Percentiles rank a stretch among this genome's conserved stretches.
Evolutionary conservation across 2,329 filamentous ascomycete genomes (phyloP).

Genomic region (Calonectria pseudoreteaudii): DNA sequence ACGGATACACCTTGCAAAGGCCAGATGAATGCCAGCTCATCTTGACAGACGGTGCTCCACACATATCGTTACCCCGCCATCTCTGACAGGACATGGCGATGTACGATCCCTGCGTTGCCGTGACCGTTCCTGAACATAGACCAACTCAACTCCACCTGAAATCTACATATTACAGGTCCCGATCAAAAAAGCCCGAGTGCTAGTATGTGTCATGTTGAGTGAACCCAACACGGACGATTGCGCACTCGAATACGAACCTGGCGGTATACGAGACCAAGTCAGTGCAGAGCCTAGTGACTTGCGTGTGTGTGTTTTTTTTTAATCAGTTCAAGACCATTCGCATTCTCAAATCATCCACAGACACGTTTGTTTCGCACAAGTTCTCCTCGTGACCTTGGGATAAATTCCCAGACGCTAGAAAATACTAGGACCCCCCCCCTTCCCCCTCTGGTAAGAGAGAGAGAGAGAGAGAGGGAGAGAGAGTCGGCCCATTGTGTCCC

Average conservation of each 20-base stretch:
- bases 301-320: no score
- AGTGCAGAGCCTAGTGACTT: not conserved
- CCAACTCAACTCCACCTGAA: not conserved
- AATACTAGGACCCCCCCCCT: no score
- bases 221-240: not conserved
- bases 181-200: not conserved
- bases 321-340: not conserved
- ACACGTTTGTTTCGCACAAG: not conserved
- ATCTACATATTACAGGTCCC: not conserved
- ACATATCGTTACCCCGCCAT: not conserved
- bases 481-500: not conserved
- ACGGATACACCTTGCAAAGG: not conserved
- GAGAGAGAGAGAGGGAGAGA: no score
- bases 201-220: not conserved
- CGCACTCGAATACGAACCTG: not conserved
- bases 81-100: not conserved
- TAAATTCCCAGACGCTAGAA: not conserved
- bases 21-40: not conserved
- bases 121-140: not conserved
- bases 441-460: not conserved
- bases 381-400: not conserved
- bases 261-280: not conserved
- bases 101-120: not conserved
- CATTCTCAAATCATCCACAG: not conserved
- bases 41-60: constrained; percentile 5